Evolutionary conservation across 805 yeast genomes (phyloP), one percentile per base, ranked within the genome.

Genomic region (Yarrowia phangngaensis): DNA sequence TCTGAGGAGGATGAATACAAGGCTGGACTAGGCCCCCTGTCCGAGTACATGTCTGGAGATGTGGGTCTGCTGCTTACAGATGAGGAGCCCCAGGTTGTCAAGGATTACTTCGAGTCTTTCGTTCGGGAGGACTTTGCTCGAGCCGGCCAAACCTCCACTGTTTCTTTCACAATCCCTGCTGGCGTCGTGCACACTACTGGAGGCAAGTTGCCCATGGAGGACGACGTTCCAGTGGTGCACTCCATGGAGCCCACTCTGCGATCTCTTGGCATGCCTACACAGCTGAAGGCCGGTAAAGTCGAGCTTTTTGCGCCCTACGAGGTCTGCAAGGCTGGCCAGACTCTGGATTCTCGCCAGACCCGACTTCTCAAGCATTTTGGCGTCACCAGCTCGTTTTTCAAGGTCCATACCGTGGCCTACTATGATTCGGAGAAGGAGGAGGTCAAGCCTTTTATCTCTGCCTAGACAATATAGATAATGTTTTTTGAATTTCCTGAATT

Each of bases 191-290:
- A 87, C 66, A 85, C 97, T 15, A 82, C 96, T 64, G 99, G 96
- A 60, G 98, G 98, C 16, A 94, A 86, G 68, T 70, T 89, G 45
- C 74, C 95, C 22, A 68, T 64, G 17, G 97, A 88, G 62, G 97
- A 92, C 56, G 99, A 92, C 66, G 88, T 92, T 15, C 95, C 97
- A 58, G 81, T 92, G 84, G 82, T 94, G 9, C 98, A 92, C 64
- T 87, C 97, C 5, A 75, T 94, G 69, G 98, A 92, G 68, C 86
- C 88, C 60, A 86, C 95, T 30, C 67, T 92, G 61, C 83, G 98
- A 73, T 84, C 84, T 63, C 80, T 80, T 57, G 89, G 90, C 63
- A 78, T 92, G 58, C 97, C 98, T 58, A 89, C 97, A 4, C 82
- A 79, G 62, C 84, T 92, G 56, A 84, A 83, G 62, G 74, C 80